Base-by-base conservation (phyloP, 805 yeast species). In the Candida pini region DNA sequence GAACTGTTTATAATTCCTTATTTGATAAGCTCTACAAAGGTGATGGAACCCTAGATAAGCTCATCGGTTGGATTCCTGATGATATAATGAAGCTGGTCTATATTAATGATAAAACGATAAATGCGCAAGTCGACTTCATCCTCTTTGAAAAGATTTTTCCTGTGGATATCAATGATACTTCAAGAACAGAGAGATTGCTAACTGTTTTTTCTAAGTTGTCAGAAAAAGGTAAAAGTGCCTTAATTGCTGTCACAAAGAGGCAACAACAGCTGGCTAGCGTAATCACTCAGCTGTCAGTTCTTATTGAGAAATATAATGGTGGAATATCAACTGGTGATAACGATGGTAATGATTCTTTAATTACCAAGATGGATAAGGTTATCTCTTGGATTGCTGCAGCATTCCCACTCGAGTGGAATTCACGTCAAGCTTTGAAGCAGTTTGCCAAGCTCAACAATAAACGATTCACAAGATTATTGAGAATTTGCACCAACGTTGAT, bases 51-150 rank as follows among this genome's bases (percentile, higher is more conserved):
- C 39, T 63, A 3, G 61, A 63, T 13, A 47, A 49, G 6, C 39
- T 62, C 17, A 50, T 75, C 7, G 53, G 58, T 5, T 66, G 68
- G 53, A 76, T 87, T 18, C 96, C 96, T 1, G 73, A 76, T 28
- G 68, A 70, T 16, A 54, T 88, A 1, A 60, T 88, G 30, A 73
- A 76, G 16, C 65, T 85, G 28, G 68, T 81, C 32, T 88, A 83
- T 49, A 80, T 88, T 43, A 85, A 86, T 51, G 88, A 83, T 46
- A 68, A 61, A 33, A 63, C 66, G 8, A 78, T 85, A 32, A 85
- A 80, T 37, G 69, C 78, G 9, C 61, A 71, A 9, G 81, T 86
- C 10, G 96, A 87, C 51, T 41, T 59, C 4, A 59, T 69, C 0
- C 44, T 88, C 3, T 69, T 78, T 45, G 87, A 81, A 38, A 65